Evolutionary conservation across 2,329 filamentous ascomycete species (phyloP).

Genomic region (Pseudogymnoascus sp.): DNA sequence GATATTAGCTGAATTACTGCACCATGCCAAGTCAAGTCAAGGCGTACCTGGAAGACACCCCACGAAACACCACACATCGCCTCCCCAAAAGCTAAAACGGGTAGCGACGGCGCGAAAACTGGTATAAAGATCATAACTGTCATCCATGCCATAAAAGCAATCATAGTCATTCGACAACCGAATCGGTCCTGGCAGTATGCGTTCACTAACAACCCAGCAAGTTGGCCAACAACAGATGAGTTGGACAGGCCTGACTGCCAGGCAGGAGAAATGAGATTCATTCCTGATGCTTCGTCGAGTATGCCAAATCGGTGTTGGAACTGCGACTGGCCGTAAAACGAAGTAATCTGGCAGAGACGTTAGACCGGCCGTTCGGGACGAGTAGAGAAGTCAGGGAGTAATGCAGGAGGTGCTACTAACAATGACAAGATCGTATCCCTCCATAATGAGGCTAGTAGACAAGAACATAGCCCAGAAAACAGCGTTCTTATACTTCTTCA

Average conservation of each 20-base stretch:
- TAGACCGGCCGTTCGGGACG: neutral
- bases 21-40: neutral
- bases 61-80: conserved; percentile 17
- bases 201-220: conserved; percentile 27
- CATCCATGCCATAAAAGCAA: conserved; percentile 19
- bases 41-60: conserved; percentile 18
- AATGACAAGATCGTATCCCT: conserved; percentile 14
- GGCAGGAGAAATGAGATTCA: neutral
- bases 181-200: conserved; percentile 26
- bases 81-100: conserved; percentile 13
- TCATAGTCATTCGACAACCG: conserved; percentile 27
- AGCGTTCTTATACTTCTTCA: conserved; percentile 16
- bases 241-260: conserved; percentile 15
- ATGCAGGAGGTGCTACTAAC: neutral
- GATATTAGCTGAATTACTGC: neutral
- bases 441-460: conserved; percentile 14
- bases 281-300: conserved; percentile 8
- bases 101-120: conserved; percentile 12
- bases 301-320: conserved; percentile 13
- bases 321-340: conserved; percentile 13
- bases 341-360: conserved; percentile 16
- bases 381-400: neutral
- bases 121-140: conserved; percentile 12
- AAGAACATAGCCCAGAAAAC: conserved; percentile 17
- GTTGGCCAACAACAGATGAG: conserved; percentile 21